A percentile compares a stretch with the other conserved stretches of the same genome.
These are phyloP conservation scores for Crithidia acanthocephali DNA, from an alignment of 208 protist species.

Conservation along the genomic window DNA sequence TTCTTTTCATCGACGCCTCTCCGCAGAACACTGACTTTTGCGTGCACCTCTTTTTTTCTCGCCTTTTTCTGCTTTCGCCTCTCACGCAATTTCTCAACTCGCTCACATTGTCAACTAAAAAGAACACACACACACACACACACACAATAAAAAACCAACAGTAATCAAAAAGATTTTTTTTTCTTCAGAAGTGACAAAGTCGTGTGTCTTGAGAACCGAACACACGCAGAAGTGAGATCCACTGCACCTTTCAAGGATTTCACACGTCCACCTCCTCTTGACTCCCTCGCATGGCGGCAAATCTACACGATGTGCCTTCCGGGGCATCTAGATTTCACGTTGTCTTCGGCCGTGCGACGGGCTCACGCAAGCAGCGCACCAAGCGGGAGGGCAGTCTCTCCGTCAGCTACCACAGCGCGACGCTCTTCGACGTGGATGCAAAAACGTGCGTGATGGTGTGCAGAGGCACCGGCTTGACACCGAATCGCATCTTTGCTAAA, in stretches of 20 bases:
- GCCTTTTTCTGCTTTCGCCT: too few relatives aligned
- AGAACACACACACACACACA: slow-evolving; percentile 7
- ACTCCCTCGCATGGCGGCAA: not conserved
- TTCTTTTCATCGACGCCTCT: too few relatives aligned
- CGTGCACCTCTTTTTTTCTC: too few relatives aligned
- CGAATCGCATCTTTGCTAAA: slow-evolving; percentile 47
- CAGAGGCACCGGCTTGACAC: slow-evolving; percentile 46
- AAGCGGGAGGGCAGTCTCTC: slow-evolving; percentile 55
- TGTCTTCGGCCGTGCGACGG: slow-evolving; percentile 39
- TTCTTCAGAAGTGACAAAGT: too few relatives aligned
- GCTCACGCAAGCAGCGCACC: slow-evolving; percentile 48
- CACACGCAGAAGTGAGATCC: too few relatives aligned
- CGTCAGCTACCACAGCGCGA: slow-evolving; percentile 49
- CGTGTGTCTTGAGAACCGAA: too few relatives aligned
- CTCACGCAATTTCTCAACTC: too few relatives aligned
- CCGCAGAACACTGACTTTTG: too few relatives aligned
- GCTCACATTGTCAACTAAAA: too few relatives aligned
- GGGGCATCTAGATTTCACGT: slow-evolving; percentile 65
- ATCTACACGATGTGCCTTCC: not conserved
- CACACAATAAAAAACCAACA: slow-evolving; percentile 5
- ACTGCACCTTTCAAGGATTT: too few relatives aligned
- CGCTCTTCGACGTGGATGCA: slow-evolving; percentile 46
- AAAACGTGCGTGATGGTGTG: slow-evolving; percentile 34
- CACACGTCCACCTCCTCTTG: too few relatives aligned
- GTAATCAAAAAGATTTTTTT: too few relatives aligned